Conservation (phyloP, 371 early-diverging fungal species). For the Rhizomucor pusillus region DNA sequence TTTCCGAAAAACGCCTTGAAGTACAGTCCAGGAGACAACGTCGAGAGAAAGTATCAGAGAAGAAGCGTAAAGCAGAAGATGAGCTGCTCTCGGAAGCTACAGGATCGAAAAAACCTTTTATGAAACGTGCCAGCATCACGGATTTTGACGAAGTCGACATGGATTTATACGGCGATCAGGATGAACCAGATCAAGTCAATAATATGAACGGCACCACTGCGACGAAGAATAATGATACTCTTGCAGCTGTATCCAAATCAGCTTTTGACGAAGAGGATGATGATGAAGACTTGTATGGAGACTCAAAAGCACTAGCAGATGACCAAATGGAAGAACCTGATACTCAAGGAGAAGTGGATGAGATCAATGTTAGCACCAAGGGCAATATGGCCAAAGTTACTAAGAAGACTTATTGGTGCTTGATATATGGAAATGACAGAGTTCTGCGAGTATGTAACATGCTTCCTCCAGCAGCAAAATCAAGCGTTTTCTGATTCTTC, state of each 20-base stretch:
- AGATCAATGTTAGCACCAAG: conserved; percentile 38
- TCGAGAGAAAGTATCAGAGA: conserved; percentile 6
- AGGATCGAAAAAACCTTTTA: conserved; percentile 14
- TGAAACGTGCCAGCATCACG: conserved; percentile 3
- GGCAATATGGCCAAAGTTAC: conserved; percentile 25
- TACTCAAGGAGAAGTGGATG: conserved; percentile 26
- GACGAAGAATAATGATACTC: background rate
- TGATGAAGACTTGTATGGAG: conserved; percentile 27
- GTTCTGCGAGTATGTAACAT: conserved; percentile 17
- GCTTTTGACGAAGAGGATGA: conserved; percentile 25
- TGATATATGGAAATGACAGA: conserved; percentile 34
- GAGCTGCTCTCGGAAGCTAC: conserved; percentile 1
- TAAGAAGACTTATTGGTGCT: conserved; percentile 36
- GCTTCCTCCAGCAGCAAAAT: no score
- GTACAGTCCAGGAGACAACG: conserved; percentile 2
- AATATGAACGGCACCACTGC: conserved; percentile 2
- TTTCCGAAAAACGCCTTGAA: conserved; percentile 24
- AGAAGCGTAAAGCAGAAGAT: conserved; percentile 30
- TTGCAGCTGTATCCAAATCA: background rate
- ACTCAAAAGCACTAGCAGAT: background rate
- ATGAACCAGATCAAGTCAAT: background rate
- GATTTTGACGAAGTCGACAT: conserved; percentile 61
- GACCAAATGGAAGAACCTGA: background rate
- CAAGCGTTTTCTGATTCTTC: background rate
- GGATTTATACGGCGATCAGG: conserved; percentile 62